Base-by-base conservation (phyloP, 163 green algal species). In the Chlorella variabilis region DNA sequence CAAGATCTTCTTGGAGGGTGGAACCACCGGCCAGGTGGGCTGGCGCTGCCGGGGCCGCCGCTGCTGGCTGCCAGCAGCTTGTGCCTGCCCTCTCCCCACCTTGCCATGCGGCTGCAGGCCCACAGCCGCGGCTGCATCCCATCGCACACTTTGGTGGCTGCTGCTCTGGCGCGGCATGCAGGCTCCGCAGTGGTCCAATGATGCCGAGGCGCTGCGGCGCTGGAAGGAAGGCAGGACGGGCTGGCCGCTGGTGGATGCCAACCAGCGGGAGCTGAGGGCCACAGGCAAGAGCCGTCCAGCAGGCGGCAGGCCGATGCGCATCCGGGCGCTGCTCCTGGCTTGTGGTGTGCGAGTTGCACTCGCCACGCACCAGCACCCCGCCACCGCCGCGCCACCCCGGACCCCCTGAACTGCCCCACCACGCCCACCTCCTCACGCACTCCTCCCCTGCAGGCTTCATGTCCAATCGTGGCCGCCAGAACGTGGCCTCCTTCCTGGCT, bases 181-280 rank as follows among this genome's bases (percentile, higher is more conserved):
- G 71, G 49, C 36, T 27, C 34, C 23, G 8, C 71, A 49, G 23
- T 98, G 95, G 95, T 74, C 69, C 5, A 34, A 71, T 9, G 88
- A 96, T 62, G 67, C 81, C 4, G 84, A 91, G 79, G 76, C 95
- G 45, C 94, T 95, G 33, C 27, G 88, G 48, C 84, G 91, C 36
- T 99, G 96, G 94, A 78, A 80, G 48, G 85, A 91, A 9, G 88
- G 95, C 74, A 76, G 42, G 25, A 98, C 95, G 15, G 95, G 95
- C 25, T 87, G 95, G 86, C 97, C 97, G 4, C 89, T 99, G 62
- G 93, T 99, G 36, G 97, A 99, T 77, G 97, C 97, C 49, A 98
- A 98, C 89, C 99, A 99, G 97, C 85, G 97, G 0, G 97, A 99
- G 90, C 87, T 99, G 25, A 70, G 71, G 3, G 83, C 86, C 0